Evolutionary conservation across 148 eudicot species (phyloP).

Genomic region (Persicaria tinctoria): DNA sequence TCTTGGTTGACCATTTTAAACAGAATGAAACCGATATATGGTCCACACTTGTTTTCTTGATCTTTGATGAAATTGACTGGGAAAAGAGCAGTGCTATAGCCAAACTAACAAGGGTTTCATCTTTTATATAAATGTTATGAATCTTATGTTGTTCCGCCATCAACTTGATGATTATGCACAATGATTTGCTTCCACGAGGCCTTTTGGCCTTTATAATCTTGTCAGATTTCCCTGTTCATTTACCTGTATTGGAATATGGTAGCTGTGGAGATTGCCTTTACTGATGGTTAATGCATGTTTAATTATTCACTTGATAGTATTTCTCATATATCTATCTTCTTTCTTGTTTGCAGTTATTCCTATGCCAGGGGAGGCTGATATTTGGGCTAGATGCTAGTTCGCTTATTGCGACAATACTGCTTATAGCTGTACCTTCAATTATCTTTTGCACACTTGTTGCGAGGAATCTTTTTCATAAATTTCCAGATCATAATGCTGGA

Average conservation of each 20-base stretch:
- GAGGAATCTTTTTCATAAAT: conserved; percentile 41
- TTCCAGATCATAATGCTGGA: conserved; percentile 49
- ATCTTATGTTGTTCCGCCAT: not conserved
- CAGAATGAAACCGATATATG: not conserved
- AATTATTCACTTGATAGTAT: not conserved
- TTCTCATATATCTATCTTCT: not conserved
- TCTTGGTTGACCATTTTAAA: not conserved
- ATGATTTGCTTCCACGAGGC: not conserved
- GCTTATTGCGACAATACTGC: conserved; percentile 42
- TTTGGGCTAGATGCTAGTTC: conserved; percentile 82
- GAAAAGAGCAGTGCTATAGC: not conserved
- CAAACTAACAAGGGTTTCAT: not conserved
- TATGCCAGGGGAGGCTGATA: conserved; percentile 53
- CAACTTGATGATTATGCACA: not conserved
- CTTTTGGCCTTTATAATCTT: not conserved
- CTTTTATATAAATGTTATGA: not conserved
- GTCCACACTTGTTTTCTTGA: not conserved
- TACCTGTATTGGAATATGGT: not conserved
- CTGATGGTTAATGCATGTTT: not conserved
- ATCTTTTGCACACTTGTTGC: conserved; percentile 58
- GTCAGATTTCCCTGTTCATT: not conserved
- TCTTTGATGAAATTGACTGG: not conserved
- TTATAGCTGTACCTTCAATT: conserved; percentile 46
- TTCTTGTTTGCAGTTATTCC: conserved; percentile 42
- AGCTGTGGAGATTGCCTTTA: not conserved